Evolutionary conservation across 2,329 filamentous ascomycete genomes (phyloP).

Genomic region (Thielaviopsis punctulata): DNA sequence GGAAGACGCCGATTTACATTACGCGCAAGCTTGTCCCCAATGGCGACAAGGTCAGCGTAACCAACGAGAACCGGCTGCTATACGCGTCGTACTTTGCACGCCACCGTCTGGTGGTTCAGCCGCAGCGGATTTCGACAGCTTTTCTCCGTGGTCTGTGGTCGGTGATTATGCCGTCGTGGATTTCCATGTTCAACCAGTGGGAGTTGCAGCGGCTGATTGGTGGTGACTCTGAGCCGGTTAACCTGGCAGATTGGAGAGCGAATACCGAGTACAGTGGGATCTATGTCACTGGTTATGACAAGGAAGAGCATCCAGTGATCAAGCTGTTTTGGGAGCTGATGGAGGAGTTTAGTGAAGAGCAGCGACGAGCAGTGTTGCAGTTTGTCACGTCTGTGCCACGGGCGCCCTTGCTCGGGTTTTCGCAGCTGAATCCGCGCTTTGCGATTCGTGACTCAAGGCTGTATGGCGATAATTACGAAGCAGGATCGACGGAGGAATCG

Average conservation of each 20-base stretch:
- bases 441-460: constrained; percentile 62
- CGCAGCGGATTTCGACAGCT: constrained; percentile 62
- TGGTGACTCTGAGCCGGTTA: constrained; percentile 70
- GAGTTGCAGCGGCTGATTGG: constrained; percentile 89
- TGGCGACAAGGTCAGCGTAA: constrained; percentile 63
- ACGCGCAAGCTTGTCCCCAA: constrained; percentile 61
- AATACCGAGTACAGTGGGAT: constrained; percentile 80
- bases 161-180: constrained; percentile 83
- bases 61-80: constrained; percentile 80
- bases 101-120: constrained; percentile 70
- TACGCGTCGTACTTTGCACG: constrained; percentile 87
- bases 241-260: constrained; percentile 66
- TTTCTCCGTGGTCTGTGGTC: constrained; percentile 73
- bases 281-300: constrained; percentile 80
- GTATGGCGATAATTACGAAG: constrained; percentile 30
- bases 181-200: constrained; percentile 95
- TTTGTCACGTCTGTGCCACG: constrained; percentile 90
- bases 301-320: constrained; percentile 69
- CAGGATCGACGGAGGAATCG: constrained; percentile 48
- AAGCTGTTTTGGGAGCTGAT: constrained; percentile 86
- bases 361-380: constrained; percentile 74
- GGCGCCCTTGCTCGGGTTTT: constrained; percentile 77
- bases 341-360: constrained; percentile 53
- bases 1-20: constrained; percentile 33
- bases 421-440: constrained; percentile 68